phyloP scores from a whole-genome alignment of 768 basidiomycete species.

The Agrocybe chaxingu region DNA sequence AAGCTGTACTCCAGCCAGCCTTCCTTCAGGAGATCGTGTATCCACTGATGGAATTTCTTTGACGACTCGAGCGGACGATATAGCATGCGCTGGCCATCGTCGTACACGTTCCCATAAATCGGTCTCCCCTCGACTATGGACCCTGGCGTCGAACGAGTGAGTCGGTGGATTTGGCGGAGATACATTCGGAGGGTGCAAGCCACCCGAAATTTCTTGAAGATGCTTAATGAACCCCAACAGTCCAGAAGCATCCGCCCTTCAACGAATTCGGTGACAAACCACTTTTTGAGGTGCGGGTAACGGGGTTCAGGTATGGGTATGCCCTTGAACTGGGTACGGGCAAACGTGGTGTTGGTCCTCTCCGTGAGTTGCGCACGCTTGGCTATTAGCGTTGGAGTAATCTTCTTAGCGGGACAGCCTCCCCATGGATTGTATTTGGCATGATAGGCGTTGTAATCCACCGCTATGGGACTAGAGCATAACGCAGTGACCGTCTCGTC shows the following conservation, averaged over 20 bases:
- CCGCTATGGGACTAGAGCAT: not conserved
- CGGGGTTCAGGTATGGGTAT: constrained; percentile 7
- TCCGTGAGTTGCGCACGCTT: constrained; percentile 1
- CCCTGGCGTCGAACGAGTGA: constrained; percentile 1
- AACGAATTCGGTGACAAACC: constrained; percentile 23
- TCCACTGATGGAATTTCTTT: no score
- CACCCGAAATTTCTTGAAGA: constrained; percentile 18
- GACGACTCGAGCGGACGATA: no score
- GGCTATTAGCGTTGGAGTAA: constrained; percentile 6
- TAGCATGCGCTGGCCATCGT: no score
- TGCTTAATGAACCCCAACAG: constrained; percentile 20
- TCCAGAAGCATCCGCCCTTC: constrained; percentile 18
- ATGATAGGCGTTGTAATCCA: not conserved
- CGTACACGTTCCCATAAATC: no score
- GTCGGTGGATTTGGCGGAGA: constrained; percentile 20
- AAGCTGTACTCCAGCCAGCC: no score
- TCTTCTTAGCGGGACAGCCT: not conserved
- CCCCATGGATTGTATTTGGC: not conserved
- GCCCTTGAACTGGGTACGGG: constrained; percentile 6
- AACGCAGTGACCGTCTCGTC: not conserved
- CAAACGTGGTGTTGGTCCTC: not conserved
- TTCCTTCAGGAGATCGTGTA: no score
- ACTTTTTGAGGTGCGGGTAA: constrained; percentile 7
- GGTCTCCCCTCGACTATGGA: not conserved
- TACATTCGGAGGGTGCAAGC: constrained; percentile 25